Evolutionary conservation across 2,329 filamentous ascomycete genomes (phyloP), one percentile per base, ranked within the genome.

Genomic region (Fusarium buharicum): DNA sequence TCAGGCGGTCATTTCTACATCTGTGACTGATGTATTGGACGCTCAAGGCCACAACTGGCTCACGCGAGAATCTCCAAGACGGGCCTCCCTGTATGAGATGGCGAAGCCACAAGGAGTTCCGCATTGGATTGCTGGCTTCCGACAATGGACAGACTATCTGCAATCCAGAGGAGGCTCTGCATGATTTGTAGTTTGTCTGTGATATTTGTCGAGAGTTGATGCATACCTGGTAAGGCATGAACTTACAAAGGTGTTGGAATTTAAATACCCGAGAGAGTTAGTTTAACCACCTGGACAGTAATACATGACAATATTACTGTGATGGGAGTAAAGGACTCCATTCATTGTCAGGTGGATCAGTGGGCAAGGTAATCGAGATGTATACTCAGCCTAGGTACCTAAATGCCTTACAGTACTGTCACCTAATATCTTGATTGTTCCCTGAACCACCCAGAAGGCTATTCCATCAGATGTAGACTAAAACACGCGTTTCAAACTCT

Each of bases 11-110:
- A 63, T 65, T 37, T 63, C 62, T 13, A 64, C 57, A 6, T 65
- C 62, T 6, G 66, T 65, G 31, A 43, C 62, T 31, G 62, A 65
- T 22, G 62, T 63, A 17, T 47, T 65, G 22, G 62, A 66, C 34
- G 62, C 62, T 14, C 62, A 66, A 43, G 62, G 62, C 16, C 62
- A 65, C 43, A 63, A 63, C 13, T 65, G 62, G 62, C 24, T 65
- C 39, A 62, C 62, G 12, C 59, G 56, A 13, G 62, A 63, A 34
- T 65, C 62, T 28, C 62, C 62, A n/a, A 51, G 62, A 31, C 47
- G 51, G 33, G 62, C 58, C 33, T 65, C 62, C n/a, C 33, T 65
- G 18, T 41, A 28, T 22, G 62, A 65, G 20, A 31, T 65, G 45
- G 62, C 62, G n/a, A 65, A 66, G 48, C 53, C 62, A n/a, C 40